These are phyloP conservation scores for Mycena kentingensis DNA, from an alignment of 768 basidiomycete genomes.

Conservation along the genomic window DNA sequence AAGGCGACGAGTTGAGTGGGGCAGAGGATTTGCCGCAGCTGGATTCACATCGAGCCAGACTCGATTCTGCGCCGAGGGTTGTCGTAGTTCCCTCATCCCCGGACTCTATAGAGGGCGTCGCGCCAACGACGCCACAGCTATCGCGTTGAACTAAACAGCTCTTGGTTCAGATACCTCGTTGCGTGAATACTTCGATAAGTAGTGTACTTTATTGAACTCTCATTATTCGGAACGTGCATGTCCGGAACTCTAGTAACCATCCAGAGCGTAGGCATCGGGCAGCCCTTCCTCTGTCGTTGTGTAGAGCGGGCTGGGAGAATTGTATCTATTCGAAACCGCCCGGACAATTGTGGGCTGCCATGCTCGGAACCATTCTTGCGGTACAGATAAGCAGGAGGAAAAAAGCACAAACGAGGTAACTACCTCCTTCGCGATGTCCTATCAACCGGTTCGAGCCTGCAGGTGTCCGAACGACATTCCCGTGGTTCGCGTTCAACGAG, in stretches of 20 bases:
- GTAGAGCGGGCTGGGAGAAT: slow-evolving; percentile 39
- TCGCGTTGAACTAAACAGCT: slow-evolving; percentile 1
- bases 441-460: slow-evolving; percentile 44
- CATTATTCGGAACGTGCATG: slow-evolving; percentile 9
- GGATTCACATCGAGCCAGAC: slow-evolving; percentile 12
- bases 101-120: slow-evolving; percentile 14
- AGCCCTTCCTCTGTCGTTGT: slow-evolving; percentile 19
- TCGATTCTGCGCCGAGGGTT: slow-evolving; percentile 4
- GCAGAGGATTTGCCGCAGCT: slow-evolving; percentile 42
- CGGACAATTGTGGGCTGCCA: slow-evolving; percentile 74
- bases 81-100: background rate
- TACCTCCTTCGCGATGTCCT: slow-evolving; percentile 64
- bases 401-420: too few species aligned
- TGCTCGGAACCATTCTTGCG: slow-evolving; percentile 66
- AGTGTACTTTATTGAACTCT: slow-evolving; percentile 26
- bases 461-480: slow-evolving; percentile 31
- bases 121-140: background rate
- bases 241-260: slow-evolving; percentile 30
- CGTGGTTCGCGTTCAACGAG: slow-evolving; percentile 20
- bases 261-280: slow-evolving; percentile 25
- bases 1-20: slow-evolving; percentile 72
- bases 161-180: slow-evolving; percentile 18
- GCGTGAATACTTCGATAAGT: slow-evolving; percentile 15
- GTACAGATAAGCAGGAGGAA: background rate
- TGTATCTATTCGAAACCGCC: slow-evolving; percentile 52